Evolutionary conservation across 805 yeast species (phyloP), one percentile per base, ranked within the genome.

Genomic region (Candida michaelii): DNA sequence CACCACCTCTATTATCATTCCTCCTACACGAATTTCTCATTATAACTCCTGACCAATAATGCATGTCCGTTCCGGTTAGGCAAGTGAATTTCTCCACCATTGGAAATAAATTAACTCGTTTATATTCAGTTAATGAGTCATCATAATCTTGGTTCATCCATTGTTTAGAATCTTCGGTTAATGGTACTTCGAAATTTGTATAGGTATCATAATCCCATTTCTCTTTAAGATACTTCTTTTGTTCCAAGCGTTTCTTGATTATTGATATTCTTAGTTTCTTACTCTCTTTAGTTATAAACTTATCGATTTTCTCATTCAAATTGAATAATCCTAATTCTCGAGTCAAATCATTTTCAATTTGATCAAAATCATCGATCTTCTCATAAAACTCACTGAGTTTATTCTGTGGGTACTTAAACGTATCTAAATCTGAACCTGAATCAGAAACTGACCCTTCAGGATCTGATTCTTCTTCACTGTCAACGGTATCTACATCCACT

Each of bases 31-130:
- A 89, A 62, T 93, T 93, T 42, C 98, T 74, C 90, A 93, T 93
- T 30, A 90, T 89, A n/a, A 91, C 96, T 3, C 96, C 93, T 2
- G 97, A 88, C 99, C 99, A 91, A 63, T 90, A 89, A 52, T 85
- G 83, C 72, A 89, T 80, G 52, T 90, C 97, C 32, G 83, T 78
- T 3, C 88, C 80, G 51, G 84, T 79, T 36, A 73, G 66, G 40
- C 76, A 71, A 0, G 98, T 91, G 59, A 88, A 91, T 60, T 86
- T 82, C 62, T 91, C 99, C 29, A 91, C 97, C 51, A 91, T 65
- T 8, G 96, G 96, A 66, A 93, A 91, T 19, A 91, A 66, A 59
- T 91, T 89, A 21, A 82, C 65, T 41, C 65, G 63, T 42, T 73
- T 71, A 48, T 70, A 74, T 17, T 79, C 77, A 19, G 69, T 63